Base-by-base conservation (phyloP, 1,139 yeast genomes). In the Diutina mesorugosa region DNA sequence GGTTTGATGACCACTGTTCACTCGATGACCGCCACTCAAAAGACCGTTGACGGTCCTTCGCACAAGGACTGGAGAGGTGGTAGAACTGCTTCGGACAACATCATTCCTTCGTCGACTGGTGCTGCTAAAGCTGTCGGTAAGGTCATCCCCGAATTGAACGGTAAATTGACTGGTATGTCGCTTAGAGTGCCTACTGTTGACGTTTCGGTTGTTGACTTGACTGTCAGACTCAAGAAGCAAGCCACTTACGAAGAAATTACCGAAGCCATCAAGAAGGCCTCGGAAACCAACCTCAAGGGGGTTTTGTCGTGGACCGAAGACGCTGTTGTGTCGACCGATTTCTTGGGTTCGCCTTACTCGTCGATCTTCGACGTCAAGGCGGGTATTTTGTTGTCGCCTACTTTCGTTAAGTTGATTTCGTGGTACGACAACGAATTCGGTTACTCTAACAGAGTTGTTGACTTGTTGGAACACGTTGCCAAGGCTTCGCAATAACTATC, bases 21-120 rank as follows among this genome's bases (percentile, higher is more conserved):
- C 84, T 85, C 93, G 71, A 83, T 85, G 78, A 87, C 95, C 66
- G 95, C 95, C 70, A 85, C 93, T 71, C 95, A 87, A 77, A 87
- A 87, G 85, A 85, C 91, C 63, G 95, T 87, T 65, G 95, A 87
- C 71, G 95, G 95, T 77, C 91, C 95, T 70, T 86, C 93, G 73
- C 86, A 84, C 82, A 87, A 87, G 84, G 95, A 87, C 83, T 87
- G 95, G 95, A 84, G 95, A 81, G 95, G 95, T 73, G 95, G 95
- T 74, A 85, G 95, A 78, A 84, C 95, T 69, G 95, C 95, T 71
- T 83, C 90, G 61, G 91, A 87, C 72, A 87, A 87, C 87, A 85
- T 87, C 72, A 87, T 87, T 69, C 95, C 95, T 72, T 87, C 93
- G 56, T 85, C 93, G 65, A 87, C 95, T 65, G 95, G 95, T 81